Conservation (phyloP, 1,139 yeast species). For the Blastobotrys proliferans region DNA sequence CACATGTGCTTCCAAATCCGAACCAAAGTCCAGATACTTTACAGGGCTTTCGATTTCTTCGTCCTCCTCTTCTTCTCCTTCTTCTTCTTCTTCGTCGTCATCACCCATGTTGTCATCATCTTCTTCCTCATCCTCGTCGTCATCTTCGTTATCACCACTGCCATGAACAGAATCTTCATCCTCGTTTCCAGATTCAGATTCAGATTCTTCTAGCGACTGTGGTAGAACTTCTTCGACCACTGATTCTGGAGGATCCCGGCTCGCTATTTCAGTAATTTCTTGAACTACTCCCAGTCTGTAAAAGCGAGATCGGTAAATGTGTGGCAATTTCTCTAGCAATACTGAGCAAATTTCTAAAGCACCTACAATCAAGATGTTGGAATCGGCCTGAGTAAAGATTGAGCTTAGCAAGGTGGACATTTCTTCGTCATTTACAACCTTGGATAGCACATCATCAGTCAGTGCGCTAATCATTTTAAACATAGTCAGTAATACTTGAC, state of each 20-base stretch:
- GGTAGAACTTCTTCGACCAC: background rate
- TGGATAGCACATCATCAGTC: slow-evolving; percentile 22
- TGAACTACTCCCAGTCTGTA: slow-evolving; percentile 70
- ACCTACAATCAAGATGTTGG: slow-evolving; percentile 43
- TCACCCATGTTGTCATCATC: slow-evolving; percentile 22
- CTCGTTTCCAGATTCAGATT: slow-evolving; percentile 14
- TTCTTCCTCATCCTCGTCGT: slow-evolving; percentile 23
- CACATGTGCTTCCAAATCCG: slow-evolving; percentile 24
- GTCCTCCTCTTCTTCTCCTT: slow-evolving; percentile 19
- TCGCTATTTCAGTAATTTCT: slow-evolving; percentile 39
- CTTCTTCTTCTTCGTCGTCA: slow-evolving; percentile 17
- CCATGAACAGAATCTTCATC: slow-evolving; percentile 20
- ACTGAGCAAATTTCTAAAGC: slow-evolving; percentile 49
- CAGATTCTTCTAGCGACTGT: slow-evolving; percentile 17
- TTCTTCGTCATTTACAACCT: slow-evolving; percentile 30
- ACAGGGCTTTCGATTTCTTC: slow-evolving; percentile 24
- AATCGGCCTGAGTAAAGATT: slow-evolving; percentile 52
- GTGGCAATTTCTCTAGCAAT: slow-evolving; percentile 46
- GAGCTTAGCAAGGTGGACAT: slow-evolving; percentile 53
- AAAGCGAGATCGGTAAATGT: slow-evolving; percentile 45
- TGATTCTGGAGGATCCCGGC: slow-evolving; percentile 10
- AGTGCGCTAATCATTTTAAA: slow-evolving; percentile 46
- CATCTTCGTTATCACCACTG: slow-evolving; percentile 23
- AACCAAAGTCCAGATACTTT: slow-evolving; percentile 11
- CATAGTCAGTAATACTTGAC: slow-evolving; percentile 54